Evolutionary conservation across 106 monocot genomes (phyloP).

Genomic region (Platanthera zijinensis): DNA sequence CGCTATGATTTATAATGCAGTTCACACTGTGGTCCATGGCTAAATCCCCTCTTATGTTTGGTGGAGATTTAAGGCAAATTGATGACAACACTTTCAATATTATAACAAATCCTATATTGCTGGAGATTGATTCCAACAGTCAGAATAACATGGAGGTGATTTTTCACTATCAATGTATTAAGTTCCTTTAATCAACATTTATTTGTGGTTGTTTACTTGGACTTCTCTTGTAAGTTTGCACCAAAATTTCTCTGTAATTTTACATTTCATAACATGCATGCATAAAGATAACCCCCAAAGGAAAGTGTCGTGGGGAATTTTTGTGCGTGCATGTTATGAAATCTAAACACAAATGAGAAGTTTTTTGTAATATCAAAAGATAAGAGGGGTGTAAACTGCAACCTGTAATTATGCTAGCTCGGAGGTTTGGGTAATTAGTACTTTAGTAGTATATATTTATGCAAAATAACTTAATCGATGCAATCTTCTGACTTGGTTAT

Average conservation of each 20-base stretch:
- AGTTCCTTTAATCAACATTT: no score
- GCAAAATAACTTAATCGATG: not conserved
- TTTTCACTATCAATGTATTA: not conserved
- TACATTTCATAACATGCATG: not conserved
- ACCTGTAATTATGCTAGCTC: no score
- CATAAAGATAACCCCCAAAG: not conserved
- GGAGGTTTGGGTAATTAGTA: no score
- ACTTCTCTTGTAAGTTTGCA: no score
- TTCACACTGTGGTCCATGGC: constrained; percentile 94
- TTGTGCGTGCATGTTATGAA: not conserved
- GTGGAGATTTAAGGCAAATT: constrained; percentile 76
- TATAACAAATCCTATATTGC: constrained; percentile 68
- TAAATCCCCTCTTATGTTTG: constrained; percentile 95
- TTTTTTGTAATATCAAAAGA: not conserved
- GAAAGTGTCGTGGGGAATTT: not conserved
- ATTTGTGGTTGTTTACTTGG: no score
- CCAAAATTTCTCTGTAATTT: not conserved
- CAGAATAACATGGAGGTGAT: constrained; percentile 77
- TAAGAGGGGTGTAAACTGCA: no score
- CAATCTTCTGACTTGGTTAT: constrained; percentile 12
- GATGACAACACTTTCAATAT: constrained; percentile 47
- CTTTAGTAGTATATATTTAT: no score
- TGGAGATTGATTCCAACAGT: constrained; percentile 81
- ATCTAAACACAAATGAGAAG: not conserved
- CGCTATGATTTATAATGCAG: constrained; percentile 28